These are phyloP conservation scores for Cryomyces minteri DNA, from an alignment of 495 filamentous ascomycete genomes.

Conservation along the genomic window DNA sequence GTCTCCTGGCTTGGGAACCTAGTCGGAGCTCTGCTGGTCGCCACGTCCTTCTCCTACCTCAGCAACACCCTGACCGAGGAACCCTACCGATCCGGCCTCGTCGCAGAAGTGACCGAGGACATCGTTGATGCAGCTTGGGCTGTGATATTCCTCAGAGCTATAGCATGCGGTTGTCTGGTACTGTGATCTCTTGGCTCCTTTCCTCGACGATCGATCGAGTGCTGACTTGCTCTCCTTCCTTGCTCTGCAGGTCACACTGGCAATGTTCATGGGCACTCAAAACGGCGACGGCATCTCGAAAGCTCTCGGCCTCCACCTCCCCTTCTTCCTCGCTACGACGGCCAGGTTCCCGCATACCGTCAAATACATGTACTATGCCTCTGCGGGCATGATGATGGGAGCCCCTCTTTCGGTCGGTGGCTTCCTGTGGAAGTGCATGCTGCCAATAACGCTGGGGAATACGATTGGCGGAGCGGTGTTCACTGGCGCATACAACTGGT, in stretches of 20 bases:
- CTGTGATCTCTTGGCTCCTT: neutral
- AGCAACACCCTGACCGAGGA: conserved; percentile 2
- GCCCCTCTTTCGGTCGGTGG: neutral
- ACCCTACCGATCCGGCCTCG: neutral
- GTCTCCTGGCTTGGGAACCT: conserved; percentile 1
- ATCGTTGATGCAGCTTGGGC: conserved; percentile 1
- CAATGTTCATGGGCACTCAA: conserved; percentile 5
- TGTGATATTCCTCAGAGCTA: conserved; percentile 1
- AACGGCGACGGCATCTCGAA: conserved; percentile 7
- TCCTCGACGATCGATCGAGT: neutral
- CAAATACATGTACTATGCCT: conserved; percentile 6
- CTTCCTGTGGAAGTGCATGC: conserved; percentile 6
- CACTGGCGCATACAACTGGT: neutral
- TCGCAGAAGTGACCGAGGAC: neutral
- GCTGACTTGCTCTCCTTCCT: neutral
- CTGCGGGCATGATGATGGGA: conserved; percentile 1
- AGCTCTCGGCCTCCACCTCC: conserved; percentile 3
- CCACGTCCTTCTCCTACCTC: neutral
- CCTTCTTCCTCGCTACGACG: conserved; percentile 2
- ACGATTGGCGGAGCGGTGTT: conserved; percentile 2
- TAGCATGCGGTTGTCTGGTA: conserved; percentile 4
- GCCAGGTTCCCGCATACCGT: conserved; percentile 3
- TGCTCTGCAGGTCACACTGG: neutral
- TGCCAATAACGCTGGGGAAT: conserved; percentile 5
- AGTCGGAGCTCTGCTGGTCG: conserved; percentile 1